Evolutionary conservation across 345 rosid species (phyloP), one percentile per base, ranked within the genome.

Genomic region (Aquilaria sinensis): DNA sequence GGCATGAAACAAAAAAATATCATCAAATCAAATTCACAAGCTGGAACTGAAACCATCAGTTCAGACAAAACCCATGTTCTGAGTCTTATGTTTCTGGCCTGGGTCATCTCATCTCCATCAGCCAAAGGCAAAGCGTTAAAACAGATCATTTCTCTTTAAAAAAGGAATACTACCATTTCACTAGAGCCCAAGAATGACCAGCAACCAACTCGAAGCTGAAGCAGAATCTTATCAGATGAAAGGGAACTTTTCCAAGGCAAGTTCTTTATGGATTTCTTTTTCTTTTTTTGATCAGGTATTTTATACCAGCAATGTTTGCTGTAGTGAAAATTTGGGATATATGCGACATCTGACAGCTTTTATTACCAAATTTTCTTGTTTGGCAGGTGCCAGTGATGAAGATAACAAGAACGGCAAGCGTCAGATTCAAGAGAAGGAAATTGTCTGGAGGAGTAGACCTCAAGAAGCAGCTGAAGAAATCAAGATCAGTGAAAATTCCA

Each of bases 401-500:
- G 63, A 31, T 83, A 52, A 62, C 80, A 33, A 81, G 81, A 67
- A 58, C 78, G 66, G 67, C 85, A 46, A 85, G 91, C 61, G 63
- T 72, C 64, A 83, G 72, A 66, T 53, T 67, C 63, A 78, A 82
- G 69, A 85, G 81, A 72, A 69, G 82, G 65, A 84, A 65, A 63
- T 41, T 60, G 15, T 70, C 76, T 47, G 83, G 76, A 58, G 83
- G 76, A 67, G 37, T 56, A 37, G 77, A 78, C 46, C 56, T 51
- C 64, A 79, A 64, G 72, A 81, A 65, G 41, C 81, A 75, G 65
- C 58, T 79, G 69, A 83, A 64, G 68, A 83, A 74, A 67, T 72
- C 75, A 46, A 71, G 78, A 67, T 81, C 91, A 10, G 48, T 74
- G 47, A 79, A 71, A 61, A 79, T 56, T 56, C 67, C 69, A 10